Conservation (phyloP, 2,329 filamentous ascomycete genomes). For the Elsinoe arachidis region DNA sequence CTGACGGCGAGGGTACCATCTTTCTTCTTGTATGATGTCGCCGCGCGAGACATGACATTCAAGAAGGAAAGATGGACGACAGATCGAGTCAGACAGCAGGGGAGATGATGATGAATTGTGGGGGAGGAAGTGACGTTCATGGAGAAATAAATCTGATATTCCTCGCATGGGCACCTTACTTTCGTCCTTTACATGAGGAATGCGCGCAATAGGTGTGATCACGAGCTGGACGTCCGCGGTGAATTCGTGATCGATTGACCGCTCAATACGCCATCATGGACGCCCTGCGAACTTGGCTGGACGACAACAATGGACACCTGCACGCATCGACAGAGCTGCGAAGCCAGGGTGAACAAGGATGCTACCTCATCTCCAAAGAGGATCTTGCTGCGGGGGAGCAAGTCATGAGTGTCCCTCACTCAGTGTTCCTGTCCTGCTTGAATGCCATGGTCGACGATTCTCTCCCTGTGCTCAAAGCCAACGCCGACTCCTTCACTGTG, state of each 20-base stretch:
- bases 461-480: slow-evolving; percentile 24
- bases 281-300: slow-evolving; percentile 21
- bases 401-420: slow-evolving; percentile 25
- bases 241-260: neutral
- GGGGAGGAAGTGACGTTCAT: slow-evolving; percentile 5
- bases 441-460: slow-evolving; percentile 30
- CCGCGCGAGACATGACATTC: slow-evolving; percentile 45
- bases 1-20: slow-evolving; percentile 75
- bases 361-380: slow-evolving; percentile 20
- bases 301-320: slow-evolving; percentile 24
- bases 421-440: slow-evolving; percentile 28
- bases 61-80: neutral
- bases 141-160: neutral
- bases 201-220: neutral
- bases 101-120: neutral
- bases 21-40: slow-evolving; percentile 86
- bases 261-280: neutral
- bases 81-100: neutral
- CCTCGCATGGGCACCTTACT: too few species aligned
- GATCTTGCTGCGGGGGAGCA: slow-evolving; percentile 18
- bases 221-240: neutral
- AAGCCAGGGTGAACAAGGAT: slow-evolving; percentile 20
- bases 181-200: neutral
- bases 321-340: slow-evolving; percentile 22
- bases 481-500: slow-evolving; percentile 21